A percentile compares a stretch with the other conserved stretches of the same genome.
Conservation (phyloP, 768 basidiomycete genomes). For the Boletus subparvulus region DNA sequence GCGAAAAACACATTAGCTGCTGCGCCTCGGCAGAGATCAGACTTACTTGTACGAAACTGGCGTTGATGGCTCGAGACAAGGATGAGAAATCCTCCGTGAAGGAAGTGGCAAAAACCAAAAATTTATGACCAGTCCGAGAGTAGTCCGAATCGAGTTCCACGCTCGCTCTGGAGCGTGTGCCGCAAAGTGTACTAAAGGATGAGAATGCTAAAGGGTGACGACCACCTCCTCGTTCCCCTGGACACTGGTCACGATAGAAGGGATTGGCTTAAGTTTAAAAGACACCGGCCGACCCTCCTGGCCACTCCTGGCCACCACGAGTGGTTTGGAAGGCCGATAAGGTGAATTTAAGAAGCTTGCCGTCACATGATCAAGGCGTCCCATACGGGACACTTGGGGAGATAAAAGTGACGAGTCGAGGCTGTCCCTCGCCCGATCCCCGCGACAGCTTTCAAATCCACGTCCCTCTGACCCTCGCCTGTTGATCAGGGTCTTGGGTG, state of each 20-base stretch:
- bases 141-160: slow-evolving; percentile 37
- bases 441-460: slow-evolving; percentile 52
- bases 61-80: background rate
- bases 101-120: slow-evolving; percentile 4
- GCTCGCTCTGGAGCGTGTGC: slow-evolving; percentile 11
- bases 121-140: slow-evolving; percentile 26
- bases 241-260: background rate
- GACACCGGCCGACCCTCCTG: too few relatives aligned
- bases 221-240: slow-evolving; percentile 23
- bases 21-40: background rate
- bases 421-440: slow-evolving; percentile 42
- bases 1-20: background rate
- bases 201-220: background rate
- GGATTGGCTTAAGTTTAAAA: too few relatives aligned
- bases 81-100: slow-evolving; percentile 10
- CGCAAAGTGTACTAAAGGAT: slow-evolving; percentile 32
- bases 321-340: too few relatives aligned
- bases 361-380: slow-evolving; percentile 12
- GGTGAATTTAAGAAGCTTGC: too few relatives aligned
- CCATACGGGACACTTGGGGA: slow-evolving; percentile 12
- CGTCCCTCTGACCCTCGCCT: slow-evolving; percentile 12
- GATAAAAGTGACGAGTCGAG: slow-evolving; percentile 7
- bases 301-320: too few relatives aligned
- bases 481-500: slow-evolving; percentile 41
- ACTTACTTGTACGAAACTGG: background rate